Conservation (phyloP, 495 filamentous ascomycete species). For the Penicillium riverlandense region DNA sequence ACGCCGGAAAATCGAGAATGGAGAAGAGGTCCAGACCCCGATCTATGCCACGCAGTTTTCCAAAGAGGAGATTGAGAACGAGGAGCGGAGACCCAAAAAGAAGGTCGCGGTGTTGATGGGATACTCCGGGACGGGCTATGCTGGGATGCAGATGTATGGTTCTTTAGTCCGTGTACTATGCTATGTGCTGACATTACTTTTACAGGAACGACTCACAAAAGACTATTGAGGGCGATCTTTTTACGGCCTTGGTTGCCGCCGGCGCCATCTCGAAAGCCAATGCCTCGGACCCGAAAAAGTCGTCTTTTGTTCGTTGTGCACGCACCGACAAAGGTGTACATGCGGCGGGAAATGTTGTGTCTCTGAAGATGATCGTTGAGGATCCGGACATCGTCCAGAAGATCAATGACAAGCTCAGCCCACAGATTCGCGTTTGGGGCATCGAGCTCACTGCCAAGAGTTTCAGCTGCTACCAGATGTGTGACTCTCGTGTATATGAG, state of each 20-base stretch:
- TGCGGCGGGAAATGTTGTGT: conserved; percentile 92
- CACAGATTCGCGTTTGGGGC: conserved; percentile 92
- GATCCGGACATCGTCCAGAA: conserved; percentile 79
- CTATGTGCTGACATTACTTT: conserved; percentile 4
- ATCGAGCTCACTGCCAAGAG: conserved; percentile 73
- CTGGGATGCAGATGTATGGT: conserved; percentile 79
- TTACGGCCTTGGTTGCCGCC: conserved; percentile 79
- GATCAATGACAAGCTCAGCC: conserved; percentile 77
- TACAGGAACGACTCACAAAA: conserved; percentile 56
- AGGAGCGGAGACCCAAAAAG: conserved; percentile 81
- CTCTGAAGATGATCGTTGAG: conserved; percentile 90
- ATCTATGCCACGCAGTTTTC: conserved; percentile 53
- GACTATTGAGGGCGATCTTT: conserved; percentile 96
- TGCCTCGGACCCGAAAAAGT: conserved; percentile 93
- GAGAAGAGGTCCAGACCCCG: conserved; percentile 28
- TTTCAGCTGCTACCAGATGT: conserved; percentile 88
- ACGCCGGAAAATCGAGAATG: conserved; percentile 47
- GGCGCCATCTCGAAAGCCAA: conserved; percentile 95
- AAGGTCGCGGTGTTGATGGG: conserved; percentile 94
- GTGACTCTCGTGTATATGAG: conserved; percentile 92
- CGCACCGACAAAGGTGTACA: conserved; percentile 97
- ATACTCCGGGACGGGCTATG: conserved; percentile 95
- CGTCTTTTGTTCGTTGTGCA: conserved; percentile 85
- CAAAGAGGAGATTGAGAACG: conserved; percentile 73
- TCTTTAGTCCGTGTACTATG: background rate